A percentile compares a stretch with the other conserved stretches of the same genome.
These are phyloP conservation scores for Zasmidium citrigriseum DNA, from an alignment of 2,329 filamentous ascomycete species.

Conservation along the genomic window DNA sequence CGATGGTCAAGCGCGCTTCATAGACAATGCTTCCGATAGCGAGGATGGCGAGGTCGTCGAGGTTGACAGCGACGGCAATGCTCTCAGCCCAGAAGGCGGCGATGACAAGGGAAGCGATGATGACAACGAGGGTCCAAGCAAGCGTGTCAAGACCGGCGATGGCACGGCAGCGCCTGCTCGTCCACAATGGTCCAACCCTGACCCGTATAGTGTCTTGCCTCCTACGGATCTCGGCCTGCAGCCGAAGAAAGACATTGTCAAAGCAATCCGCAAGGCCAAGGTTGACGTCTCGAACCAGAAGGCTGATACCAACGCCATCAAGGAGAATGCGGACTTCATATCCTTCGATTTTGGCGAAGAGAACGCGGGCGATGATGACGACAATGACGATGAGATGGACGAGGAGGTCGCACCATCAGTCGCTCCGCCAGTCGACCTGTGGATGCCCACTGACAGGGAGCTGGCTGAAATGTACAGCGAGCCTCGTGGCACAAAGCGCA, in stretches of 20 bases:
- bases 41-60: slow-evolving; percentile 23
- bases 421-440: slow-evolving; percentile 17
- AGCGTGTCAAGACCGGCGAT: slow-evolving; percentile 32
- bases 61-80: slow-evolving; percentile 21
- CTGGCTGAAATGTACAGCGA: slow-evolving; percentile 9
- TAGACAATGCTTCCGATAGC: slow-evolving; percentile 43
- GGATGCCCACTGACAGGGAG: slow-evolving; percentile 28
- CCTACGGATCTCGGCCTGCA: slow-evolving; percentile 70
- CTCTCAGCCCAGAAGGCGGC: slow-evolving; percentile 5
- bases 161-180: slow-evolving; percentile 36
- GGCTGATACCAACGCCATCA: slow-evolving; percentile 34
- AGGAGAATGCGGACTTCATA: slow-evolving; percentile 76
- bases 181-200: slow-evolving; percentile 93
- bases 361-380: slow-evolving; percentile 37
- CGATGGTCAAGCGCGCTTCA: slow-evolving; percentile 43
- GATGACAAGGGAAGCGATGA: slow-evolving; percentile 20
- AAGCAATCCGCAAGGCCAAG: slow-evolving; percentile 87
- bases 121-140: slow-evolving; percentile 29
- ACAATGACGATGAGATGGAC: slow-evolving; percentile 30
- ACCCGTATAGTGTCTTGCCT: slow-evolving; percentile 86
- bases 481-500: slow-evolving; percentile 65
- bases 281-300: slow-evolving; percentile 62
- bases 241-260: slow-evolving; percentile 85
- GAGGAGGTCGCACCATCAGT: slow-evolving; percentile 19
- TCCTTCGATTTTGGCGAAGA: slow-evolving; percentile 55